Evolutionary conservation across 768 basidiomycete species (phyloP), one percentile per base, ranked within the genome.

Genomic region (Boletales sp.): DNA sequence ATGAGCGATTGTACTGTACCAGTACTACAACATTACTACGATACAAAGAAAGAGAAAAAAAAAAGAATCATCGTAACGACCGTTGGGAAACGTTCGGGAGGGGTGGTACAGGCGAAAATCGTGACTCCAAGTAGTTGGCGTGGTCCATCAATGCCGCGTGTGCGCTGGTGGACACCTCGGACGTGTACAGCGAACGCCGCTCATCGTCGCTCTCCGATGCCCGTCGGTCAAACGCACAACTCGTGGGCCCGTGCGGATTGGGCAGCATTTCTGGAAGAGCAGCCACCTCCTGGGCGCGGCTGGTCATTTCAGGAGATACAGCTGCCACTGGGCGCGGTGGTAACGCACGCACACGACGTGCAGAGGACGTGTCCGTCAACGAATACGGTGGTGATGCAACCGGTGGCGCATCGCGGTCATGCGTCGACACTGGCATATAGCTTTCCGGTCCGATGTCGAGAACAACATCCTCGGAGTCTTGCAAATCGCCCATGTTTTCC

Each of bases 131-230:
- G 34, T 62, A 66, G 5, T 32, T 40, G 8, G 62, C 66, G n/a
- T 68, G 64, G 30, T 57, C 64, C 58, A 68, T 59, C 35, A 68
- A 38, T 12, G 68, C 66, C 21, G 48, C 51, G 45, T 68, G 66
- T 17, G 64, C 64, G 10, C 24, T 55, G 2, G 64, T 57, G 21
- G 66, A 69, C 36, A 66, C 40, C 40, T 66, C 63, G 30, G 43
- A 29, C 4, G 57, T 51, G 49, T 56, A 42, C 14, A 34, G 30
- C 5, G 63, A 65, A 17, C 45, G 54, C 11, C 38, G 48, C 32
- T 40, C 56, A 17, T 64, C 59, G 29, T 63, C 63, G 37, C 43
- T 49, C 7, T 50, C 54, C 9, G 43, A 42, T 21, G 43, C 39
- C 21, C 32, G 38, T 32, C 49, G 17, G 35, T 50, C 47, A 5